Conservation (phyloP, 139 green algal species). For the Micractinium conductrix region DNA sequence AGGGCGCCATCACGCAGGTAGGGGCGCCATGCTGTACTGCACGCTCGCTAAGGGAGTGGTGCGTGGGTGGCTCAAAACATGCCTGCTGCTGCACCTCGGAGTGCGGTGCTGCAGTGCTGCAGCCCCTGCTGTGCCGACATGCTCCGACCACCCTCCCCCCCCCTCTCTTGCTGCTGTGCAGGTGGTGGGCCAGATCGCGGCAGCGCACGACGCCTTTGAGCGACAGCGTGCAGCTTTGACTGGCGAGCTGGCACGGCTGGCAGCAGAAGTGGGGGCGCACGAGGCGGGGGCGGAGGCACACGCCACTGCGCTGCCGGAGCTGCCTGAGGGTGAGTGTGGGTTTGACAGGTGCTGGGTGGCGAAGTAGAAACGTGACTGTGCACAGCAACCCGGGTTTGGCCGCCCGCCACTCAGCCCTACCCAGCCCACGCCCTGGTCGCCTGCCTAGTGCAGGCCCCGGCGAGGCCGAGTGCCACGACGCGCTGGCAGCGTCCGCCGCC, state of each 20-base stretch:
- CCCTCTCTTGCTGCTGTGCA: too few relatives aligned
- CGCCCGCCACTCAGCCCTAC: too few relatives aligned
- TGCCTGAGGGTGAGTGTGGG: constrained; percentile 18
- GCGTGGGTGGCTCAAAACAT: too few relatives aligned
- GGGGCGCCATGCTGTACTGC: too few relatives aligned
- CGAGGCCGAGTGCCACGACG: constrained; percentile 17
- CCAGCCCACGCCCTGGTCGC: not conserved
- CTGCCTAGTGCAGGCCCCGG: not conserved
- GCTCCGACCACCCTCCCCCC: too few relatives aligned
- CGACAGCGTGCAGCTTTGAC: not conserved
- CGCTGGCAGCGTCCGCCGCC: constrained; percentile 21
- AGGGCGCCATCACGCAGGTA: constrained; percentile 11
- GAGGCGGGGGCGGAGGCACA: not conserved
- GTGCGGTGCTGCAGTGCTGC: too few relatives aligned
- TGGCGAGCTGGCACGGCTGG: constrained; percentile 11
- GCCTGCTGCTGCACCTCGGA: too few relatives aligned
- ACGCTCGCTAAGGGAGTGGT: too few relatives aligned
- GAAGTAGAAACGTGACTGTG: too few relatives aligned
- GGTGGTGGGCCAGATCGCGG: constrained; percentile 5
- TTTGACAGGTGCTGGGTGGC: too few relatives aligned
- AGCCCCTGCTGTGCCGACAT: too few relatives aligned
- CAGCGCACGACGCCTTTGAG: constrained; percentile 19
- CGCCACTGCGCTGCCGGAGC: not conserved
- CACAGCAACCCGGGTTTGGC: too few relatives aligned
- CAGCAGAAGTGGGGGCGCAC: constrained; percentile 13